phyloP scores from a whole-genome alignment of 2,329 filamentous ascomycete species.

The Fusarium secorum region DNA sequence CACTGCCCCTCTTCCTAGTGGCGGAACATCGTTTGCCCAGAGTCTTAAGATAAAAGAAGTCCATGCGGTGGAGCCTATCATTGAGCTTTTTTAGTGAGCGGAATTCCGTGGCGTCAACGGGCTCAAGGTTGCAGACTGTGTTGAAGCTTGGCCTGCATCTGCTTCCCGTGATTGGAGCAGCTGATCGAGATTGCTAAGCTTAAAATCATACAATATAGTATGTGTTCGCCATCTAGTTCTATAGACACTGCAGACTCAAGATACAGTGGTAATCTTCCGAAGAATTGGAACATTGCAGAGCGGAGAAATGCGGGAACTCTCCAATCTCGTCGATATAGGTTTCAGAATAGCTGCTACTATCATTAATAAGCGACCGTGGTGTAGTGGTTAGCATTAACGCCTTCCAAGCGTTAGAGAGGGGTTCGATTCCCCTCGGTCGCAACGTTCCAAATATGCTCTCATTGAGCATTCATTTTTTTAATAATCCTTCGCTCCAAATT shows the following conservation, averaged over 20 bases:
- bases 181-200: no score
- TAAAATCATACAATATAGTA: no score
- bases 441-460: fast-evolving
- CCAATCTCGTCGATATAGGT: fast-evolving
- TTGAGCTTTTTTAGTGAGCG: not conserved
- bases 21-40: not conserved
- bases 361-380: conserved; percentile 9
- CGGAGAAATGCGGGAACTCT: not conserved
- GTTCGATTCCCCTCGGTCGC: conserved; percentile 20
- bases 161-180: not conserved
- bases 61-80: not conserved
- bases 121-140: not conserved
- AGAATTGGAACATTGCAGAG: no score
- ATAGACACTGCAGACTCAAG: not conserved
- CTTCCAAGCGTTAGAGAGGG: conserved; percentile 24
- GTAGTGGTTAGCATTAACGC: conserved; percentile 27
- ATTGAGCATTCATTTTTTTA: fast-evolving
- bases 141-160: not conserved
- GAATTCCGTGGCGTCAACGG: not conserved
- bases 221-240: not conserved
- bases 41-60: not conserved
- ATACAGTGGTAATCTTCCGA: not conserved
- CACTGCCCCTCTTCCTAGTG: not conserved
- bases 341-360: fast-evolving
- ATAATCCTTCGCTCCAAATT: fast-evolving